Base-by-base conservation (phyloP, 306 rosid species). In the Cicer cuneatum region DNA sequence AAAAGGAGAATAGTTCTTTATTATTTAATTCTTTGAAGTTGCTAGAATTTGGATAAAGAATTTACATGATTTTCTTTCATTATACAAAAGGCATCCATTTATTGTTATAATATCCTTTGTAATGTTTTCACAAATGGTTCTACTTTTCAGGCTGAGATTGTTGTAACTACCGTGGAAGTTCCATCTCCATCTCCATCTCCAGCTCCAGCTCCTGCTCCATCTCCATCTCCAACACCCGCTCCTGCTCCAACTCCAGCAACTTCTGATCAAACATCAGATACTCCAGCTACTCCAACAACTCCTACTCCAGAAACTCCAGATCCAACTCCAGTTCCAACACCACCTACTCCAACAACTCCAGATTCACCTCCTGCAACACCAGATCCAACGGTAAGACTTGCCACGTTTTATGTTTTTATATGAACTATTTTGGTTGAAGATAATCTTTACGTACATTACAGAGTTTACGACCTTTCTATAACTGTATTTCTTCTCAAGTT, bases 301-400 rank as follows among this genome's bases (percentile, higher is more conserved):
- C 42, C 42, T 5, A 12, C 43, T 33, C 9, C 16, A 0, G 1
- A 10, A 18, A 7, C 33, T 8, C 59, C 64, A 0, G 0, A 43
- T 9, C 47, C 65, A 1, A 33, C 41, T 0, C 15, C 64, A 3
- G 3, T 9, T 60, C 42, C 66, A 60, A 5, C 33, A 8, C 7
- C 61, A 19, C 1, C 37, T 8, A 2, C 11, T 54, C 66, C 66
- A 35, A 2, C 19, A 3, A 0, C 41, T 13, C 65, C 42, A 1
- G 11, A 18, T 8, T 2, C 16, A 7, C 5, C 47, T 9, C 49
- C 49, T 5, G 5, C 29, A 2, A 42, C 16, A 9, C 33, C 15
- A 16, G 38, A 40, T 18, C 70, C 70, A 16, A 1, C 54, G 56
- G 96, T 90, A 80, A 73, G 80, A 18, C 38, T 43, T 73, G n/a